phyloP scores from a whole-genome alignment of 208 protist genomes.

The Trypanosoma lewisi region DNA sequence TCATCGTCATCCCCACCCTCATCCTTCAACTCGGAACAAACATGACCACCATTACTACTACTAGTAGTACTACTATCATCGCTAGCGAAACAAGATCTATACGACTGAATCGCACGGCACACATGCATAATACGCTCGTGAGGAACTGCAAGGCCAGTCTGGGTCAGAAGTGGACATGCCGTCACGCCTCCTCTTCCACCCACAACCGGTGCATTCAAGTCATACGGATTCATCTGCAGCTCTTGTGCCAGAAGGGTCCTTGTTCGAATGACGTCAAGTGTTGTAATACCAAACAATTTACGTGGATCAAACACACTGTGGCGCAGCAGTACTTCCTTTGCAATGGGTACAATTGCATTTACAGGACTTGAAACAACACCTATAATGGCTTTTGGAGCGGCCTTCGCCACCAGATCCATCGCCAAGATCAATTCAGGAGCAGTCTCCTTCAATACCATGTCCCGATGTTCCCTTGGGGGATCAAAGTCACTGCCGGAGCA shows the following conservation, averaged over 20 bases:
- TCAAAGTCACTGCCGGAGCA: conserved; percentile 88
- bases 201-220: conserved; percentile 89
- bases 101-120: conserved; percentile 54
- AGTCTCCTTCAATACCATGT: conserved; percentile 83
- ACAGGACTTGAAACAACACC: conserved; percentile 92
- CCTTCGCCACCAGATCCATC: conserved; percentile 67
- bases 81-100: conserved; percentile 35
- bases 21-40: conserved; percentile 4
- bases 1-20: too few relatives aligned
- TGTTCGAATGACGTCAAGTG: conserved; percentile 88
- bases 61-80: conserved; percentile 6
- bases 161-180: conserved; percentile 88
- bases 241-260: conserved; percentile 54
- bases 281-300: conserved; percentile 91
- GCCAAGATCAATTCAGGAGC: conserved; percentile 70
- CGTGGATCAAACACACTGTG: conserved; percentile 73
- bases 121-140: conserved; percentile 58
- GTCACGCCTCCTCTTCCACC: conserved; percentile 92
- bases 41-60: conserved; percentile 12
- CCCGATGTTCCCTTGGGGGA: conserved; percentile 84
- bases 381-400: conserved; percentile 72
- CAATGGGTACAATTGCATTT: conserved; percentile 92
- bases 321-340: conserved; percentile 81
- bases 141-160: conserved; percentile 63
- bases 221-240: conserved; percentile 71